These are phyloP conservation scores for Xylaria castorea DNA, from an alignment of 495 filamentous ascomycete species.

Conservation along the genomic window DNA sequence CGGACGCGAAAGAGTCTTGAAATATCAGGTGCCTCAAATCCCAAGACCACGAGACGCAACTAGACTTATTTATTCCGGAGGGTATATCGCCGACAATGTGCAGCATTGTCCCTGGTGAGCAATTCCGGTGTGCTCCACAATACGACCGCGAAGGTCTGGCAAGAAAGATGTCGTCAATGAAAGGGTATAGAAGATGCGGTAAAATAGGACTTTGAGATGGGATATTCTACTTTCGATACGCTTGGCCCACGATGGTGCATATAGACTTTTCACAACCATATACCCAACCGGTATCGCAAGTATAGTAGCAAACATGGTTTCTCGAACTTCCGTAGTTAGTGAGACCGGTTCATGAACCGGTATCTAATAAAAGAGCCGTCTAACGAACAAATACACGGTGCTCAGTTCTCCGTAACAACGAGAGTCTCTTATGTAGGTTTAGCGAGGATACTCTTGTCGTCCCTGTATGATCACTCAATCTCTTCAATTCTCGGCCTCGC, in stretches of 20 bases:
- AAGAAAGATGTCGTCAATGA: slow-evolving; percentile 39
- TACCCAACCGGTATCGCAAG: background rate
- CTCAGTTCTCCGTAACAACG: background rate
- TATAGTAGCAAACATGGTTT: background rate
- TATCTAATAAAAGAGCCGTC: no score
- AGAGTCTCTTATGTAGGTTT: background rate
- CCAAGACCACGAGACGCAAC: background rate
- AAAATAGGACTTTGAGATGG: slow-evolving; percentile 53
- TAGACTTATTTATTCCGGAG: background rate
- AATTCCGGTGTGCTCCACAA: background rate
- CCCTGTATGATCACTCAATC: slow-evolving; percentile 43
- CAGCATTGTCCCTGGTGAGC: background rate
- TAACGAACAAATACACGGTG: background rate
- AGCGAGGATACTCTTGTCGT: background rate
- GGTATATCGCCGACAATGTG: background rate
- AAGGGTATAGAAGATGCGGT: slow-evolving; percentile 22
- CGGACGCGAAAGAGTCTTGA: background rate
- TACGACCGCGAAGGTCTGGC: slow-evolving; percentile 39
- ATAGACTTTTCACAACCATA: background rate
- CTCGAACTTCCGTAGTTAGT: background rate
- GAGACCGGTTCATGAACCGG: background rate
- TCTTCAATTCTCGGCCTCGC: slow-evolving; percentile 54
- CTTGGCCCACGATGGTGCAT: slow-evolving; percentile 69
- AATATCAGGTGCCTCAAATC: background rate
- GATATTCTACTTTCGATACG: slow-evolving; percentile 63